A percentile compares a stretch with the other conserved stretches of the same genome.
phyloP scores from a whole-genome alignment of 2,329 filamentous ascomycete genomes.

The Beauveria scarabaeidicola region DNA sequence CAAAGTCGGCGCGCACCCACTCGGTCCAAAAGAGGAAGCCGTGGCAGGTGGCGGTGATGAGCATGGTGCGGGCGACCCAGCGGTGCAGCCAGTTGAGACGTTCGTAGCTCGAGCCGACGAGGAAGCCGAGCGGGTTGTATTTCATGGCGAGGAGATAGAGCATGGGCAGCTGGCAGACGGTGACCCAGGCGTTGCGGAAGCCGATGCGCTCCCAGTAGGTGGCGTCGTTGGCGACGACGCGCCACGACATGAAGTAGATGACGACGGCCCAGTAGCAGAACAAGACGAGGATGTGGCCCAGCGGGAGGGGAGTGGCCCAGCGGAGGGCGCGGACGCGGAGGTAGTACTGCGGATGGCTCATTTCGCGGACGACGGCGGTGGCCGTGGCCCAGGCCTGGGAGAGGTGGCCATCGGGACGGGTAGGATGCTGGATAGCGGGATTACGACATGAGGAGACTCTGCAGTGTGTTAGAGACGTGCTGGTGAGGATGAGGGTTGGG shows the following conservation, averaged over 20 bases:
- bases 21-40: conserved; percentile 60
- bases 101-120: conserved; percentile 59
- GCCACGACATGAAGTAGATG: conserved; percentile 46
- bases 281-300: conserved; percentile 47
- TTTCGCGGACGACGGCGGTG: conserved; percentile 49
- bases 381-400: conserved; percentile 49
- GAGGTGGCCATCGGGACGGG: conserved; percentile 38
- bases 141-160: conserved; percentile 55
- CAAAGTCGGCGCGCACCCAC: conserved; percentile 52
- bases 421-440: conserved; percentile 39
- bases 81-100: conserved; percentile 65
- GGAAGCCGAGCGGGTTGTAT: conserved; percentile 47
- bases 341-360: conserved; percentile 46
- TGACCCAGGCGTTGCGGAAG: conserved; percentile 60
- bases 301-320: conserved; percentile 51
- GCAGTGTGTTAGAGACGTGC: not conserved
- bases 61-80: conserved; percentile 62
- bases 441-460: conserved; percentile 40
- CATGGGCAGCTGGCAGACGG: conserved; percentile 55
- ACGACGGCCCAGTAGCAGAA: conserved; percentile 51
- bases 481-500: not conserved
- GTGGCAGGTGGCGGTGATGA: conserved; percentile 60
- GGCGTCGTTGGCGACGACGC: conserved; percentile 40
- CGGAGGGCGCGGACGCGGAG: conserved; percentile 36
- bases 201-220: conserved; percentile 57